Base-by-base conservation (phyloP, 768 basidiomycete species). In the Porpolomopsis calyptriformis region DNA sequence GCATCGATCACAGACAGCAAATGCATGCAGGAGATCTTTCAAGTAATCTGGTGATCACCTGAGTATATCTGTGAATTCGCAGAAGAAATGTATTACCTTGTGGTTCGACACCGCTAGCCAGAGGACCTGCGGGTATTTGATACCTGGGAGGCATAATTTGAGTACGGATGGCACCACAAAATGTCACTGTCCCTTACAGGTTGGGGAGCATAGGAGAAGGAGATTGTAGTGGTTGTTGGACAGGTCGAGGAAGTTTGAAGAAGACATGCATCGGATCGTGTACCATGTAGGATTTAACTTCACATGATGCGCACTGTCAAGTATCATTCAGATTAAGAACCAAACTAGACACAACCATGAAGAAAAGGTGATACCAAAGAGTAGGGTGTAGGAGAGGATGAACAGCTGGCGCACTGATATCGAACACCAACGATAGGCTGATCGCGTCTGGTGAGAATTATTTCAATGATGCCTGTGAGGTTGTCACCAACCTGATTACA, bases 391-490 rank as follows among this genome's bases (percentile, higher is more conserved):
- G 88, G 80, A 31, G 68, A 68, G 3, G 91, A 91, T 0, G 88
- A 77, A 55, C 93, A 97, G 49, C 82, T 84, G 11, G 84, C 88
- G 57, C 93, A 97, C 58, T 96, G 92, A 60, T 84, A 97, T 35
- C 92, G 72, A 38, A 74, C 65, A 4, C 93, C 91, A 43, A 78
- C 61, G 46, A 94, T 91, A 22, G 70, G 63, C 85, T 90, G 54
- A 31, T 47, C 49, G 45, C 22, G 8, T 19, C 38, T n/a, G 20
- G 10, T 45, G 1, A 29, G 47, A 33, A 45, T 35, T 24, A 24
- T 36, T 37, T 16, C 20, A 16, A 41, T 6, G 24, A 24, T n/a
- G 35, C 16, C 9, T 36, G n/a, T 45, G 6, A 24, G 4, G 24
- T 22, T 22, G 16, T 10, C 22, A 51, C 73, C 31, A 51, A 83